phyloP scores from a whole-genome alignment of 1,284 basidiomycete species.

The Earliella scabrosa region DNA sequence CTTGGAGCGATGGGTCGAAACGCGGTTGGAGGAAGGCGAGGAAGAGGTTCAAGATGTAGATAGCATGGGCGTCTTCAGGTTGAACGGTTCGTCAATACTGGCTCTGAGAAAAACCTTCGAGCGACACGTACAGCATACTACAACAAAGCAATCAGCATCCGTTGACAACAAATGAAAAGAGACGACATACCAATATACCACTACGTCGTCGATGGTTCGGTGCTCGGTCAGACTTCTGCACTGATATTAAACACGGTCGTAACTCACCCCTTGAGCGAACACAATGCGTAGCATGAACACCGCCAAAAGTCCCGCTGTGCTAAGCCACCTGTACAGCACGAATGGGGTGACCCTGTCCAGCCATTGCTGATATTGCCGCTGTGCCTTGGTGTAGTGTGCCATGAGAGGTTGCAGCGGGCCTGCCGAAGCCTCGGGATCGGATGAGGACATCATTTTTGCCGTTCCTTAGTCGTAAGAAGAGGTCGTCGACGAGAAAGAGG shows the following conservation, averaged over 20 bases:
- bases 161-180: background rate
- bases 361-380: slow-evolving; percentile 80
- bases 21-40: slow-evolving; percentile 90
- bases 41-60: slow-evolving; percentile 91
- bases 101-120: background rate
- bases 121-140: slow-evolving; percentile 69
- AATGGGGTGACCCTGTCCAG: slow-evolving; percentile 94
- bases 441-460: slow-evolving; percentile 30
- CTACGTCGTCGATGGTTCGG: slow-evolving; percentile 40
- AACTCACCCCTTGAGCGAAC: slow-evolving; percentile 86
- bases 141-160: background rate
- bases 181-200: slow-evolving; percentile 86
- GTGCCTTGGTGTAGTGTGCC: slow-evolving; percentile 52
- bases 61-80: slow-evolving; percentile 79
- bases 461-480: slow-evolving; percentile 30
- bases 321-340: slow-evolving; percentile 88
- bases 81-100: slow-evolving; percentile 36
- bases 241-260: background rate
- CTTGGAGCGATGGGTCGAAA: slow-evolving; percentile 95
- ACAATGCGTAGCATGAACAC: slow-evolving; percentile 91
- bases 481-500: background rate
- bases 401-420: slow-evolving; percentile 57
- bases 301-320: slow-evolving; percentile 71
- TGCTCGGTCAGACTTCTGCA: background rate
- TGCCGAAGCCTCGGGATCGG: slow-evolving; percentile 48